Percentiles rank a stretch among this genome's conserved stretches.
These are phyloP conservation scores for Candida corydali DNA, from an alignment of 805 yeast species.

Conservation along the genomic window DNA sequence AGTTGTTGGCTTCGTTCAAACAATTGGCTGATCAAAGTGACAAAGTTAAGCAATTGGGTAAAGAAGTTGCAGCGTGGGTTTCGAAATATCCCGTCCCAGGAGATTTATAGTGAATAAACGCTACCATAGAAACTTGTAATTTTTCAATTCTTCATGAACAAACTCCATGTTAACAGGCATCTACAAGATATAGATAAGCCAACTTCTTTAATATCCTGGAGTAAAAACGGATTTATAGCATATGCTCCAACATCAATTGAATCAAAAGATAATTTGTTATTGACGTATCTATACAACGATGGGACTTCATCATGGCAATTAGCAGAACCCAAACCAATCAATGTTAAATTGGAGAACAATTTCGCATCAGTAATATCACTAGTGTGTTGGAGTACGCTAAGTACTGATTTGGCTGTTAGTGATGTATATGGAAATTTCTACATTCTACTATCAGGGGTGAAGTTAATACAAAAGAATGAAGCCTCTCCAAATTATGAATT, in stretches of 20 bases:
- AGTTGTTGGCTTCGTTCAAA: constrained; percentile 88
- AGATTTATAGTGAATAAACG: constrained; percentile 47
- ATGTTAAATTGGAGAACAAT: constrained; percentile 24
- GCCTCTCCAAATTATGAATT: constrained; percentile 39
- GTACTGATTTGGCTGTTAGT: constrained; percentile 76
- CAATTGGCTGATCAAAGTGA: constrained; percentile 66
- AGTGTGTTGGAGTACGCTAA: constrained; percentile 72
- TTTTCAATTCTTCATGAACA: not conserved
- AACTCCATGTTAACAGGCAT: constrained; percentile 4
- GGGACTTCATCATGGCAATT: constrained; percentile 73
- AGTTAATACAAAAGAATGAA: constrained; percentile 20
- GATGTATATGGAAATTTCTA: constrained; percentile 65
- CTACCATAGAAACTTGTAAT: too few relatives aligned
- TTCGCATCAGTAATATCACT: constrained; percentile 31
- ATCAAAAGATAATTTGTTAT: constrained; percentile 37
- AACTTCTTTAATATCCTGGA: constrained; percentile 57
- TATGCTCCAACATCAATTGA: constrained; percentile 42
- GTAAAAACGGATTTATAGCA: constrained; percentile 80
- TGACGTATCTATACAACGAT: constrained; percentile 73
- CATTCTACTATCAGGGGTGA: constrained; percentile 40
- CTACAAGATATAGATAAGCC: constrained; percentile 6
- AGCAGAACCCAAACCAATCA: constrained; percentile 48
- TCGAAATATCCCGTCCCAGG: constrained; percentile 91
- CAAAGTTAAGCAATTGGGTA: constrained; percentile 57
- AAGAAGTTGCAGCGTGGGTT: constrained; percentile 88